Evolutionary conservation across 768 basidiomycete genomes (phyloP).

Genomic region (Boletus edulis): DNA sequence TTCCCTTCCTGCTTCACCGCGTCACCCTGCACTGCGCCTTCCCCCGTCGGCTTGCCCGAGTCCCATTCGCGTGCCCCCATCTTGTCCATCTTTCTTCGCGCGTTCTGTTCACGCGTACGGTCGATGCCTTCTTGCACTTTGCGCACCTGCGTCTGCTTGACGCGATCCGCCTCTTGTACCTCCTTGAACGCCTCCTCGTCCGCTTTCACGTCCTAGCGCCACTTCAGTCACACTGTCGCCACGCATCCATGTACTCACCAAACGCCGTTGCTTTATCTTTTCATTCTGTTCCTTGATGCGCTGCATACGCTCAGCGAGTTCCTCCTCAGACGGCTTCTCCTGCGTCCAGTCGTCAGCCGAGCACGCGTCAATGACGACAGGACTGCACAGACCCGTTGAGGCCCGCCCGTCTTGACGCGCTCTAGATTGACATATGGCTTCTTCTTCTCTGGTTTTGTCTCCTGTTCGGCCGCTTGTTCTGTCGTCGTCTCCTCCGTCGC

Average conservation of each 20-base stretch:
- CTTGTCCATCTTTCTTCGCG: slow-evolving; percentile 80
- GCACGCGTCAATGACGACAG: background rate
- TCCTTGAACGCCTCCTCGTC: slow-evolving; percentile 79
- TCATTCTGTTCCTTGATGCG: slow-evolving; percentile 72
- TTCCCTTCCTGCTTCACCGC: slow-evolving; percentile 22
- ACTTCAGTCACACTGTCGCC: background rate
- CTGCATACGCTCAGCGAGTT: slow-evolving; percentile 64
- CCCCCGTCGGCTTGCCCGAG: slow-evolving; percentile 54
- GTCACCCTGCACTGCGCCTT: background rate
- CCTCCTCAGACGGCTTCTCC: slow-evolving; percentile 71
- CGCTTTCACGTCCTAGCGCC: slow-evolving; percentile 66
- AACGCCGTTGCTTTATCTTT: slow-evolving; percentile 67
- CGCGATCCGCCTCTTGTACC: slow-evolving; percentile 62
- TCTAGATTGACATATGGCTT: slow-evolving; percentile 80
- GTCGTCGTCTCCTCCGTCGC: slow-evolving; percentile 6
- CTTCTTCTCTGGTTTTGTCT: slow-evolving; percentile 47
- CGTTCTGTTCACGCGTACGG: slow-evolving; percentile 73
- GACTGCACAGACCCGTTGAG: slow-evolving; percentile 52
- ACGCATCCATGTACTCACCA: slow-evolving; percentile 38
- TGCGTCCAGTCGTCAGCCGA: slow-evolving; percentile 29
- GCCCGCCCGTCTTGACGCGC: slow-evolving; percentile 80
- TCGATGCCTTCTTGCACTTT: slow-evolving; percentile 71
- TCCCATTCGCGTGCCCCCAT: slow-evolving; percentile 82
- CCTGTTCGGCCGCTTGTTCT: slow-evolving; percentile 8
- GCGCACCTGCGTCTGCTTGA: slow-evolving; percentile 52